These are phyloP conservation scores for Pythium rishiriense DNA, from an alignment of 352 stramenopile species.

Conservation along the genomic window DNA sequence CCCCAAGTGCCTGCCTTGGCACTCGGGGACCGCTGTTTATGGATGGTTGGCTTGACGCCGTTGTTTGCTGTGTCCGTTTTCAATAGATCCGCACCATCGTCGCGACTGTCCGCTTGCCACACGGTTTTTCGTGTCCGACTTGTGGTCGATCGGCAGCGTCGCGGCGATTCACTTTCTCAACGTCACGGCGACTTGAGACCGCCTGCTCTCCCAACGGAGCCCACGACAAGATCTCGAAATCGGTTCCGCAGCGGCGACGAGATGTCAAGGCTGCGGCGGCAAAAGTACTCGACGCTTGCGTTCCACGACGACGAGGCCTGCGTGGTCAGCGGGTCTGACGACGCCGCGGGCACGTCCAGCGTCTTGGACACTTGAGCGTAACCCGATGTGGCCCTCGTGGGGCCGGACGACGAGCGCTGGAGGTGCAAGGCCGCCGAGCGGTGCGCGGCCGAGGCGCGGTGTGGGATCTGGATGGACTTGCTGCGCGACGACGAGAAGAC, in stretches of 20 bases:
- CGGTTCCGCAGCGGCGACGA: conserved; percentile 55
- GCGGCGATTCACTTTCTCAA: no score
- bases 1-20: background rate
- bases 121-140: no score
- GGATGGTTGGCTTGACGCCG: no score
- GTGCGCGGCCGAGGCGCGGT: background rate
- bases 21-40: no score
- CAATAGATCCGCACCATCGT: no score
- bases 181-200: conserved; percentile 51
- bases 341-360: conserved; percentile 35
- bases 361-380: conserved; percentile 7
- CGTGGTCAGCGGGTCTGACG: conserved; percentile 57
- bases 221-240: conserved; percentile 65
- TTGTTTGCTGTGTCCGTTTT: no score
- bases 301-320: conserved; percentile 33
- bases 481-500: conserved; percentile 23
- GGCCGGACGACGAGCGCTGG: conserved; percentile 32
- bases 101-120: no score
- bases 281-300: conserved; percentile 51
- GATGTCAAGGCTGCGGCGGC: conserved; percentile 66
- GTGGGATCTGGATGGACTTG: conserved; percentile 60
- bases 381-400: conserved; percentile 20
- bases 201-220: conserved; percentile 44
- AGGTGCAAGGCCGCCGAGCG: conserved; percentile 26
- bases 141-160: no score